Base-by-base conservation (phyloP, 2,329 filamentous ascomycete species). In the Cercospora zeae-maydis region DNA sequence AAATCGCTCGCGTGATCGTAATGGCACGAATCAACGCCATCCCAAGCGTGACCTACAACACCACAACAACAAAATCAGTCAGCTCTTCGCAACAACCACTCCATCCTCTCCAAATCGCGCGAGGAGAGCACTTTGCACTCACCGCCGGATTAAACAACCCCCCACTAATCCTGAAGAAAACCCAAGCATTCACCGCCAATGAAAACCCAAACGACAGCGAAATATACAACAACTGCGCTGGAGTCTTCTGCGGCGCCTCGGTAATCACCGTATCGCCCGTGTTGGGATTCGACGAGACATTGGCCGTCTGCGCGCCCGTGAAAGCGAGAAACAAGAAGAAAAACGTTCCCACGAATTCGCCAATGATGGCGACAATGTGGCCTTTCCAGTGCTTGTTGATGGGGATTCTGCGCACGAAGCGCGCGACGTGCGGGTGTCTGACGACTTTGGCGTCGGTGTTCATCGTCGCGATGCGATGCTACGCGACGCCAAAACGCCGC, bases 321-420 rank as follows among this genome's bases (percentile, higher is more conserved):
- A 81, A 75, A 14, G 78, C 78, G 58, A 81, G 78, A 72, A 76
- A 80, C 33, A 81, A 73, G 59, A 81, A 80, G 63, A 80, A 75
- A 7, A 77, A 75, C 0, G 78, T 80, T 27, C 78, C 78, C 7
- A 79, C 76, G 52, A 77, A 79, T 58, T 80, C 78, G 59, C 75
- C 76, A 39, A 63, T 63, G 59, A 72, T 67, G 27, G 73, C 73
- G 11, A 75, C 66, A 63, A 74, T 70, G 57, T 74, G 72, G 49
- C 70, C 70, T 11, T 58, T 58, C 56, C 37, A 47, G 37, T 47
- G 37, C 30, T 7, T 47, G 16, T 47, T 47, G 42, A 58, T 58
- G 6, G 56, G 56, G 21, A 58, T 27, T 27, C 24, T 58, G 30
- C 31, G 56, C n/a, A 58, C 16, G 27, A 34, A 34, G 24, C n/a